phyloP scores from a whole-genome alignment of 331 rosid species.

The Rosa hybrid region DNA sequence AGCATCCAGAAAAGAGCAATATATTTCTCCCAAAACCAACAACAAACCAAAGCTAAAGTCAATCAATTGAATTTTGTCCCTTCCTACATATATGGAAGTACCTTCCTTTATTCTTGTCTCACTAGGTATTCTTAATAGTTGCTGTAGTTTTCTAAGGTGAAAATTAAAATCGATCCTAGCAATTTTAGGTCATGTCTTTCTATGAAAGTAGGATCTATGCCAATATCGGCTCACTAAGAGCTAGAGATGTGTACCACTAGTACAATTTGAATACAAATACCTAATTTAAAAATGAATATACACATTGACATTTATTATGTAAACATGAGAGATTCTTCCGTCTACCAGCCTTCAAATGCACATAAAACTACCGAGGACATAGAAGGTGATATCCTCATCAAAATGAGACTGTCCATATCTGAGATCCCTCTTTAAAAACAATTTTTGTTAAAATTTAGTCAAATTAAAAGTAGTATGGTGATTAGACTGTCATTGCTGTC shows the following conservation, averaged over 20 bases:
- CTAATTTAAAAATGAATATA: too few species aligned
- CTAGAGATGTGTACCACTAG: too few species aligned
- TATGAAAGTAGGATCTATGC: neutral
- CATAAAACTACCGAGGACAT: neutral
- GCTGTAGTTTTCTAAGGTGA: neutral
- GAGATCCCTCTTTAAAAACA: too few species aligned
- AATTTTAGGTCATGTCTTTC: neutral
- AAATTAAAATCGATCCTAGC: neutral
- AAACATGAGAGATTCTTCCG: neutral
- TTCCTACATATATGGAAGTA: neutral
- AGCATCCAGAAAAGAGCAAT: neutral
- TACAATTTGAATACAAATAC: too few species aligned
- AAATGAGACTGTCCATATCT: too few species aligned
- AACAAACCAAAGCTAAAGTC: constrained; percentile 5
- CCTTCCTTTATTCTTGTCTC: neutral
- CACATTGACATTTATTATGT: neutral
- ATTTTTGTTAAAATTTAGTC: too few species aligned
- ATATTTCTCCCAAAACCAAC: neutral
- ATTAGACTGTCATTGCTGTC: neutral
- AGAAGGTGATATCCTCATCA: neutral
- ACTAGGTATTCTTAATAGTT: neutral
- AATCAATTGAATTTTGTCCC: neutral
- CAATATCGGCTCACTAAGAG: neutral
- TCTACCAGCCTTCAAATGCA: neutral
- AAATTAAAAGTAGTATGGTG: neutral